Conservation (phyloP, 768 basidiomycete species). For the Hericium rajendrae region DNA sequence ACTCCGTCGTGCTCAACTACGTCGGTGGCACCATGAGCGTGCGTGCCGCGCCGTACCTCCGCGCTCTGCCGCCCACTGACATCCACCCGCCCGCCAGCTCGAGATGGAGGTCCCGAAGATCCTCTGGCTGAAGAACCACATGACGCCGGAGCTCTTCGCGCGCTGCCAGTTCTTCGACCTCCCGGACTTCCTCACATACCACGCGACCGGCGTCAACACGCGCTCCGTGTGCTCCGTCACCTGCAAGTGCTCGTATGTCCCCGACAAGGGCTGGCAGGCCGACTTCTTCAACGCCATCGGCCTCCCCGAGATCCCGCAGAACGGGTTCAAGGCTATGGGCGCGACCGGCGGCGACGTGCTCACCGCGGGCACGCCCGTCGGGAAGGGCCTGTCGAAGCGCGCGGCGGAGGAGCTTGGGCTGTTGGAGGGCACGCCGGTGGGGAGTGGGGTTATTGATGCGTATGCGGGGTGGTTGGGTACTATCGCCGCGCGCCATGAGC, state of each 20-base stretch:
- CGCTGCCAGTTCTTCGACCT: constrained; percentile 82
- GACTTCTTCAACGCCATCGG: constrained; percentile 86
- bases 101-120: constrained; percentile 99
- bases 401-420: constrained; percentile 85
- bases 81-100: constrained; percentile 36
- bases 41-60: constrained; percentile 21
- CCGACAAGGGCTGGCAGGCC: constrained; percentile 79
- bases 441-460: constrained; percentile 94
- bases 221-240: constrained; percentile 90
- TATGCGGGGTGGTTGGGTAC: constrained; percentile 98
- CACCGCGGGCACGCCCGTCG: constrained; percentile 81
- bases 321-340: constrained; percentile 69
- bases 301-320: constrained; percentile 55
- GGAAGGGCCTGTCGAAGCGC: constrained; percentile 62
- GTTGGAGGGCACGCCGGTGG: constrained; percentile 79
- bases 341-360: constrained; percentile 50
- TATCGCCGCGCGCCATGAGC: constrained; percentile 64
- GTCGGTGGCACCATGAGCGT: constrained; percentile 96
- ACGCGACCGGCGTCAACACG: constrained; percentile 59
- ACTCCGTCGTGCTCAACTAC: constrained; percentile 81
- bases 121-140: constrained; percentile 89
- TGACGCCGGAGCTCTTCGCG: constrained; percentile 61
- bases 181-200: constrained; percentile 94
- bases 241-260: constrained; percentile 93
- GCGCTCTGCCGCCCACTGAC: neutral